Base-by-base conservation (phyloP, 164 flowering plant species). In the Annona squamosa region DNA sequence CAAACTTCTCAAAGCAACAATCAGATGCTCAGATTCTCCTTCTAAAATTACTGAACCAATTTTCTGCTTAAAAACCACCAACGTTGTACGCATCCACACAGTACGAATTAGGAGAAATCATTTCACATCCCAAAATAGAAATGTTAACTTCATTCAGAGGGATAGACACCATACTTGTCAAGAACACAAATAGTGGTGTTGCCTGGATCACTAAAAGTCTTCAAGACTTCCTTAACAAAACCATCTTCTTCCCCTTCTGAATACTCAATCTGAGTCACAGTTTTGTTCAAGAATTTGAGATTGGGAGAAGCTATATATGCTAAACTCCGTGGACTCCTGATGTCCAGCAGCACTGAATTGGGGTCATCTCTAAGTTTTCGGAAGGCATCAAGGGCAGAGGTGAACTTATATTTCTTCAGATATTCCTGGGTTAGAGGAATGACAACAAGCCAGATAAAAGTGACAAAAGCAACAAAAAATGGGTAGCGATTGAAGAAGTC, bases 361-460 rank as follows among this genome's bases (percentile, higher is more conserved):
- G 91, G 88, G 74, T 91, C 91, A 52, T 89, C 88, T 46, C 82
- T 63, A 17, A 95, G 90, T 79, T 86, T 95, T 62, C 81, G 26
- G 74, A 90, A 94, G 0, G 96, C 99, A 75, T 86, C 81, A 70
- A 91, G 74, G 70, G 96, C 92, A n/a, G 87, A 81, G 10, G 86
- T 75, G 12, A 72, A 86, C 77, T 91, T 92, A 78, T 26, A 91
- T 69, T 92, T 92, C 62, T 79, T 86, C 56, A 91, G 69, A 69
- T 90, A 92, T 26, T 84, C 82, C 76, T 89, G 73, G 0, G 89
- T 74, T 3, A 91, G 57, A 45, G 99, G 99, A 57, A 91, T 80
- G 10, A 82, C 92, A 74, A 94, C 81, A 13, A 94, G 85, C 95
- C 96, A 94, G 73, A 94, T 82, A 87, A 90, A 90, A 0, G 88